Base-by-base conservation (phyloP, 805 yeast species). In the Metschnikowia lochheadii region DNA sequence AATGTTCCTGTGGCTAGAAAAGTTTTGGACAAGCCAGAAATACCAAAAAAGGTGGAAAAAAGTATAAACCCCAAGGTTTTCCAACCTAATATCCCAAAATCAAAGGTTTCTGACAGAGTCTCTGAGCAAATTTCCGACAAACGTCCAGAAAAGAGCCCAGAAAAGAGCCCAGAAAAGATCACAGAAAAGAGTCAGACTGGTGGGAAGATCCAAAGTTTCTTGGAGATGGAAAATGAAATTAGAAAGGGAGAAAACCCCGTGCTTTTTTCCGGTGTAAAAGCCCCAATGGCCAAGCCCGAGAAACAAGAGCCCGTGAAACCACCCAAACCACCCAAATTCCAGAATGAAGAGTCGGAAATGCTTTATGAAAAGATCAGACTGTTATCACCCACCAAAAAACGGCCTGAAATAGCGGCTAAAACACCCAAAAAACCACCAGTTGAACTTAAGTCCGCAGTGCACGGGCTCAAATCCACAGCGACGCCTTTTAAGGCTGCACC, bases 391-490 rank as follows among this genome's bases (percentile, higher is more conserved):
- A 46, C 56, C 6, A 54, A 52, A 33, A 36, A 10, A 6, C 26
- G 34, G 17, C 43, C 32, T 11, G 32, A 21, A 11, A 14, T 21
- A 8, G 18, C 26, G 31, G 5, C 41, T 2, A 17, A 37, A 14
- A 6, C 21, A 14, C 40, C 34, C 10, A 15, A 14, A 17, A 7
- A 7, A 13, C 29, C 10, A 13, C 29, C 40, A 2, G 36, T 31
- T 29, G 40, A 29, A 33, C 33, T 32, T 14, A 17, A 15, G 11
- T 18, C 33, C 18, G 13, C 44, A 20, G 49, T 38, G 5, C 36
- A 29, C n/a, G 59, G 54, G n/a, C 53, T 59, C 36, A 56, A 50
- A 36, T 61, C 62, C 5, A 47, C 53, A 11, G 10, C 45, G 2
- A 21, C 21, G 2, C 31, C 14, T 11, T 37, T 32, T n/a, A 42